Evolutionary conservation across 2,329 filamentous ascomycete species (phyloP), one percentile per base, ranked within the genome.

Genomic region (Colletotrichum orbiculare): DNA sequence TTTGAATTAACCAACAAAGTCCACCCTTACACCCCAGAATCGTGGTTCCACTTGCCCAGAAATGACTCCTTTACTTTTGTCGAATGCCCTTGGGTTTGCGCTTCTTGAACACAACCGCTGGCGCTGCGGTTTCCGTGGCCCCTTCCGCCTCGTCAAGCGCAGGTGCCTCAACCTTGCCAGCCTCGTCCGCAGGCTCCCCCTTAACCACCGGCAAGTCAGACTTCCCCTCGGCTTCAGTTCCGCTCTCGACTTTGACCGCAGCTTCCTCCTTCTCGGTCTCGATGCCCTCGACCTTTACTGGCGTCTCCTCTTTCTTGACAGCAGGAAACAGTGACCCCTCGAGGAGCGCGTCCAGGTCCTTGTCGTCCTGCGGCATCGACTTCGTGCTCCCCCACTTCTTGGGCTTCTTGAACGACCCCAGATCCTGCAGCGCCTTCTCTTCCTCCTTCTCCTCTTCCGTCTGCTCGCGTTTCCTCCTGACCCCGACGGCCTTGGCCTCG

Each of bases 31-130:
- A 25, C 25, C 25, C 25, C 25, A 5, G 25, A 25, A 25, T 25
- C 25, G 25, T 25, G 25, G 4, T 25, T 25, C 4, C 25, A 5
- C 25, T 25, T 25, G 25, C 25, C 25, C 25, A 25, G 25, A 25
- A 25, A 25, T 5, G 5, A 25, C 25, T 25, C 25, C 25, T 25
- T 79, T 71, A 89, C 73, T 85, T 89, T 70, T 89, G 85, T 17
- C 88, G 84, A 41, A 89, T 82, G 54, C 83, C 86, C 80, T 89
- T 91, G 12, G 87, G 82, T 73, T 93, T 95, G 58, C 92, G 82
- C 79, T 94, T 94, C 79, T 94, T 95, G 78, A 95, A 96, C 3
- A 93, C 81, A 2, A 93, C 84, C 2, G 63, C 58, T 3, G 83
- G 80, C 3, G 85, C 82, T 42, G 53, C 58, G 37, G 46, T 41